A percentile compares a stretch with the other conserved stretches of the same genome.
These are phyloP conservation scores for Eragrostis curvula DNA, from an alignment of 176 grass and related monocot species.

Conservation along the genomic window DNA sequence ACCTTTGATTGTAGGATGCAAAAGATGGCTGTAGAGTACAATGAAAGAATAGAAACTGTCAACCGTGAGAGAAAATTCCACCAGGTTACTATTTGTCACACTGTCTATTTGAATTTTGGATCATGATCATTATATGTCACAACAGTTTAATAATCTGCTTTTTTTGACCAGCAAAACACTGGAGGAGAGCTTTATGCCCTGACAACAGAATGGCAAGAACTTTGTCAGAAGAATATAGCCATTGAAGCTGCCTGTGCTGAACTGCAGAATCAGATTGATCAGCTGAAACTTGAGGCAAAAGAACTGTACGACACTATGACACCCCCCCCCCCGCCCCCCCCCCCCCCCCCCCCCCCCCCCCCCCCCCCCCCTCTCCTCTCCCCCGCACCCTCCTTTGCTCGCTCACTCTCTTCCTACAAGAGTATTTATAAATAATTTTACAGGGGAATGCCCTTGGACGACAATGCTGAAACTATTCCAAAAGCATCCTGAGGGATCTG, in stretches of 20 bases:
- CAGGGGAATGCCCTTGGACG: constrained; percentile 72
- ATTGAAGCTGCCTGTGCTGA: constrained; percentile 84
- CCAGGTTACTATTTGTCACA: constrained; percentile 54
- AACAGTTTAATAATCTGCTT: constrained; percentile 27
- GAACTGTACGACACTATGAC: constrained; percentile 49
- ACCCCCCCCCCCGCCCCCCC: too few relatives aligned
- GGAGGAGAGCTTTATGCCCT: constrained; percentile 79
- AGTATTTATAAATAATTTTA: constrained; percentile 14
- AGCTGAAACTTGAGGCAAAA: constrained; percentile 76
- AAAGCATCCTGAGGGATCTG: constrained; percentile 36
- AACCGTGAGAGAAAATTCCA: constrained; percentile 97
- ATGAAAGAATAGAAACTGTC: constrained; percentile 88
- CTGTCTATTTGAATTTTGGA: constrained; percentile 23
- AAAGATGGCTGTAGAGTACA: constrained; percentile 77
- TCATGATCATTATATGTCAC: constrained; percentile 11
- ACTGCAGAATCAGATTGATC: constrained; percentile 72
- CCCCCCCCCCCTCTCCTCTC: neutral
- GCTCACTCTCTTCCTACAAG: neutral
- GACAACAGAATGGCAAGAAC: constrained; percentile 84
- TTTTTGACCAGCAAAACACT: constrained; percentile 82
- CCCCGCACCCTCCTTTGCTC: neutral
- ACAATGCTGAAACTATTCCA: constrained; percentile 36
- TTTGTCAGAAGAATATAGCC: constrained; percentile 88
- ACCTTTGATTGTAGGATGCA: constrained; percentile 65
- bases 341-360: too few relatives aligned